Base-by-base conservation (phyloP, 2,329 filamentous ascomycete genomes). In the Penicillium aurantiogriseum region DNA sequence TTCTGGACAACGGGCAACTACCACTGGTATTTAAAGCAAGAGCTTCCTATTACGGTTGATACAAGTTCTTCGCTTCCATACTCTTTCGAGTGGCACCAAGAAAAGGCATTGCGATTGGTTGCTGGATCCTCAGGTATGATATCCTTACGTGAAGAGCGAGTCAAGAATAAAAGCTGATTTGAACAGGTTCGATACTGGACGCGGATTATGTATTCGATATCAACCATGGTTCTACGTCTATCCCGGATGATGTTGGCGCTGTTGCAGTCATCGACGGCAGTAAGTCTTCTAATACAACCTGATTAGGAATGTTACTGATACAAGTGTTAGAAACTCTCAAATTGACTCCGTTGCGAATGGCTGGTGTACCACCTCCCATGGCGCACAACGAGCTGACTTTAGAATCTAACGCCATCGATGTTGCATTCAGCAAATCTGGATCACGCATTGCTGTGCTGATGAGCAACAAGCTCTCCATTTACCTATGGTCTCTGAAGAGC, bases 1-100 rank as follows among this genome's bases (percentile, higher is more conserved):
- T 79, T 99, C 1, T 99, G 94, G 94, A 96, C 92, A 0, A 96
- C 89, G 83, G 90, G 91, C 21, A 99, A 99, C 73, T 99, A 99
- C 66, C 91, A 97, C 71, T 99, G 94, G 85, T 97, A 97, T 73
- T 81, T 99, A 17, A 99, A 99, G 77, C 92, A 96, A 72, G 92
- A 97, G 71, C 81, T 97, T 7, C 76, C 78, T 7, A 77, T 82
- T 7, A 66, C 72, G 8, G 59, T 66, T 29, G 67, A 69, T 49
- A 65, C 63, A 15, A 53, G 63, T 13, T 62, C 60, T 10, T 56
- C 63, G 38, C 45, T 59, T 38, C 67, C 70, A 9, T 69, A 67
- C 36, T 63, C 69, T 19, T 70, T 80, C 54, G 71, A 69, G 29
- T 99, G 94, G 94, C 91, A 99, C 72, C 85, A 91, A 1, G 94